Evolutionary conservation across 2,329 filamentous ascomycete species (phyloP).

Genomic region (Penicillium hordei): DNA sequence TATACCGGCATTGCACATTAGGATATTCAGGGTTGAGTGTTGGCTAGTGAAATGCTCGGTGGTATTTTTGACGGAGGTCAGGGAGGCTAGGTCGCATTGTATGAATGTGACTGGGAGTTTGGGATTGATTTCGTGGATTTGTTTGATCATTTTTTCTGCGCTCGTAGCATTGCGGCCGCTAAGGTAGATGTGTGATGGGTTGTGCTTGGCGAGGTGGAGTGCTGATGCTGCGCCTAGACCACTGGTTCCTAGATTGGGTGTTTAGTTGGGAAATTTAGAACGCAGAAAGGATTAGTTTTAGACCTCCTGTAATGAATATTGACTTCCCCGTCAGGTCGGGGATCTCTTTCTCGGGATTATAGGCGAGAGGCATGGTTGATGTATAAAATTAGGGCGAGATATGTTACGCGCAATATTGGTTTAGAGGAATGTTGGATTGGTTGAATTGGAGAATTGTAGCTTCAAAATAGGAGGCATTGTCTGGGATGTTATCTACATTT

Average conservation of each 20-base stretch:
- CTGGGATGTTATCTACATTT: neutral
- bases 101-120: conserved; percentile 37
- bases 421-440: neutral
- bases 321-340: conserved; percentile 43
- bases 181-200: conserved; percentile 38
- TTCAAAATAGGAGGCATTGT: too few species aligned
- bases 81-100: conserved; percentile 47
- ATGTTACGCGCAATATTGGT: neutral
- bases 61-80: conserved; percentile 46
- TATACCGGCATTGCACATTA: conserved; percentile 50
- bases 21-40: conserved; percentile 44
- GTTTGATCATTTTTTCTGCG: conserved; percentile 35
- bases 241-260: conserved; percentile 26
- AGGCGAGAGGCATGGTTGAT: conserved; percentile 13
- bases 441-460: neutral
- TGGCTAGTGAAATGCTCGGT: conserved; percentile 39
- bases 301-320: conserved; percentile 52
- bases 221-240: conserved; percentile 48
- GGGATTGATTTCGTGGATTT: conserved; percentile 34
- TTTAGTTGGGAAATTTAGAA: neutral
- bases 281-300: accelerated
- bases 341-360: conserved; percentile 38
- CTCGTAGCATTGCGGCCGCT: conserved; percentile 38
- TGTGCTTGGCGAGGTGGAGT: conserved; percentile 42
- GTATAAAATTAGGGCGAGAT: neutral